These are phyloP conservation scores for Voacanga thouarsii DNA, from an alignment of 257 asterid genomes.

Conservation along the genomic window DNA sequence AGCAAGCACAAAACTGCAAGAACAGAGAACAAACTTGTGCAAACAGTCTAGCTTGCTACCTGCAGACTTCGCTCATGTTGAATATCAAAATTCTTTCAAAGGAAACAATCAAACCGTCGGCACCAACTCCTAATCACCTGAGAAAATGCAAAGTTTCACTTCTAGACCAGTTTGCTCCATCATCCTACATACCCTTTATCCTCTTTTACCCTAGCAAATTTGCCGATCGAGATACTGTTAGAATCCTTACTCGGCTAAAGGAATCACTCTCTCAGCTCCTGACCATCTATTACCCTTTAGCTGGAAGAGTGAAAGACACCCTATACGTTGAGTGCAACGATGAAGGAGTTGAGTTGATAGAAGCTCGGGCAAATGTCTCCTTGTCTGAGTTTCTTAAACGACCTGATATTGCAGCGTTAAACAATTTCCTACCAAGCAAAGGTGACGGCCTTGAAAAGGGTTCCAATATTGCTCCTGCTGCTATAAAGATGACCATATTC, in stretches of 20 bases:
- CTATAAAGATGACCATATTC: constrained; percentile 14
- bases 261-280: constrained; percentile 24
- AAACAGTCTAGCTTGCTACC: neutral
- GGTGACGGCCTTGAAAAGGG: constrained; percentile 12
- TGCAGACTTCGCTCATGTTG: neutral
- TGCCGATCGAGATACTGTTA: neutral
- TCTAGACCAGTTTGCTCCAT: constrained; percentile 27
- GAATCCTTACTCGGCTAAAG: neutral
- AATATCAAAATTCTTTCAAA: constrained; percentile 8
- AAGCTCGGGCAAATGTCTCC: neutral
- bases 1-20: neutral
- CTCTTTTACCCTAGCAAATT: constrained; percentile 14
- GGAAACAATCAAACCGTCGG: constrained; percentile 18
- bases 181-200: constrained; percentile 23
- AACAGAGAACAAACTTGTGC: neutral
- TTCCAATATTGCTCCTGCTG: constrained; percentile 9
- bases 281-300: constrained; percentile 27
- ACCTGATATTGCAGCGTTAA: constrained; percentile 19
- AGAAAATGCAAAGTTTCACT: constrained; percentile 23
- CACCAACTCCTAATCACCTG: constrained; percentile 22
- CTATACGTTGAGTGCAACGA: neutral
- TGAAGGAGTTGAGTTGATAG: neutral
- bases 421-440: constrained; percentile 21
- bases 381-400: constrained; percentile 20
- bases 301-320: neutral